Conservation (phyloP, 108 stramenopile species). For the Bacterosira constricta region DNA sequence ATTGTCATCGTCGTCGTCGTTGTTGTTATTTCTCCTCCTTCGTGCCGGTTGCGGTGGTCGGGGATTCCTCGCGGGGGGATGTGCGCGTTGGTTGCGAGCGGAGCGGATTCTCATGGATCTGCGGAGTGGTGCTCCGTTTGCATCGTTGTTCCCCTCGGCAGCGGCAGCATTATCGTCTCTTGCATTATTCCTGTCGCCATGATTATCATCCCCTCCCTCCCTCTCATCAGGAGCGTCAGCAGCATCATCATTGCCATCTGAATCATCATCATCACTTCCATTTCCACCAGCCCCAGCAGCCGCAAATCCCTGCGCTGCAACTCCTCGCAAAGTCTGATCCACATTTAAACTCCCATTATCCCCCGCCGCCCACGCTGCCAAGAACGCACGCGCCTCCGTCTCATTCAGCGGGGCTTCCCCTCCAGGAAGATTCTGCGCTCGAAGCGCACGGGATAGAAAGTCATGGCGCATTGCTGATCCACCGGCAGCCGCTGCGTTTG, state of each 20-base stretch:
- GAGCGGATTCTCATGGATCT: conserved; percentile 14
- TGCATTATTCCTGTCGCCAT: conserved; percentile 10
- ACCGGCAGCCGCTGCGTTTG: background rate
- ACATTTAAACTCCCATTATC: background rate
- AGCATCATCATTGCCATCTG: conserved; percentile 16
- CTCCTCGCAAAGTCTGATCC: no score
- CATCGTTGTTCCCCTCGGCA: conserved; percentile 4
- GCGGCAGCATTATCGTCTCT: conserved; percentile 22
- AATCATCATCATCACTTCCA: conserved; percentile 31
- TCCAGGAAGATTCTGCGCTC: background rate
- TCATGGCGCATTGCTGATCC: background rate
- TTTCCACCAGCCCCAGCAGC: conserved; percentile 15
- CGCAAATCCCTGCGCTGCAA: background rate
- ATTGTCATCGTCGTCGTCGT: conserved; percentile 5
- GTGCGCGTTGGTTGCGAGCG: background rate
- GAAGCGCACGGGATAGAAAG: background rate
- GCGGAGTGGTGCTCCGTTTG: background rate
- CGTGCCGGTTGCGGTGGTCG: background rate
- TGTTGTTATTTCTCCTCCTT: conserved; percentile 2
- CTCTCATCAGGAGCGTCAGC: conserved; percentile 2
- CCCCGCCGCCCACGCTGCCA: conserved; percentile 22
- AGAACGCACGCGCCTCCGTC: conserved; percentile 18
- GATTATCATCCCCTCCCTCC: background rate
- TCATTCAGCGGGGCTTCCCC: conserved; percentile 4
- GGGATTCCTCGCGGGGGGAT: background rate